phyloP scores from a whole-genome alignment of 1,284 basidiomycete species.

The Fomitopsis palustris region DNA sequence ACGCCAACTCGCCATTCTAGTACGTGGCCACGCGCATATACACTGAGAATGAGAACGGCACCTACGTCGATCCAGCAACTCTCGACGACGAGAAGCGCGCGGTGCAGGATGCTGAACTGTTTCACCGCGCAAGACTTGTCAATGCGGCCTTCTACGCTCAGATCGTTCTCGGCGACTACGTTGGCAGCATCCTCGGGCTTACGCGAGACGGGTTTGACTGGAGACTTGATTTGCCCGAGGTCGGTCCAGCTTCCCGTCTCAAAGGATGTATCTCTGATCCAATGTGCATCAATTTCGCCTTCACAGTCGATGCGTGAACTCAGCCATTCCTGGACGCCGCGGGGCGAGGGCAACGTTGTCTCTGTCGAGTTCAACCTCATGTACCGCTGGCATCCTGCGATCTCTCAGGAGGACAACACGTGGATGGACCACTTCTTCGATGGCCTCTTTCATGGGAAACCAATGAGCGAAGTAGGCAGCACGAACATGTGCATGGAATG shows the following conservation, averaged over 20 bases:
- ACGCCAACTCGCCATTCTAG: slow-evolving; percentile 31
- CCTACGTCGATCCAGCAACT: slow-evolving; percentile 34
- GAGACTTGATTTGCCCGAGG: slow-evolving; percentile 62
- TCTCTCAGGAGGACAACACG: slow-evolving; percentile 54
- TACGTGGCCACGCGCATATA: slow-evolving; percentile 70
- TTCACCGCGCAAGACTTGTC: slow-evolving; percentile 70
- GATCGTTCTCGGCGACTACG: slow-evolving; percentile 69
- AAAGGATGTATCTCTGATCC: neutral
- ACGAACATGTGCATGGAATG: neutral
- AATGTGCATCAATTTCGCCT: neutral
- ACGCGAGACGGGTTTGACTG: slow-evolving; percentile 53
- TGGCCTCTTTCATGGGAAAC: slow-evolving; percentile 12
- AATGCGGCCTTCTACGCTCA: slow-evolving; percentile 63
- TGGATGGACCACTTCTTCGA: slow-evolving; percentile 48
- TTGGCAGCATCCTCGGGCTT: slow-evolving; percentile 68
- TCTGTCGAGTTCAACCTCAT: slow-evolving; percentile 75
- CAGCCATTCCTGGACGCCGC: slow-evolving; percentile 46
- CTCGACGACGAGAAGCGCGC: slow-evolving; percentile 28
- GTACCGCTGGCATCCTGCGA: slow-evolving; percentile 73
- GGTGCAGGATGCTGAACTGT: slow-evolving; percentile 70
- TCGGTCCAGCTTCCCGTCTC: slow-evolving; percentile 22
- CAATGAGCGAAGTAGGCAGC: neutral
- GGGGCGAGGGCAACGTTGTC: slow-evolving; percentile 69
- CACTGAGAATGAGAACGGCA: slow-evolving; percentile 64
- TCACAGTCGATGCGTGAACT: slow-evolving; percentile 43